Evolutionary conservation across 2,329 filamentous ascomycete genomes (phyloP), one percentile per base, ranked within the genome.

Genomic region (Fusarium algeriense): DNA sequence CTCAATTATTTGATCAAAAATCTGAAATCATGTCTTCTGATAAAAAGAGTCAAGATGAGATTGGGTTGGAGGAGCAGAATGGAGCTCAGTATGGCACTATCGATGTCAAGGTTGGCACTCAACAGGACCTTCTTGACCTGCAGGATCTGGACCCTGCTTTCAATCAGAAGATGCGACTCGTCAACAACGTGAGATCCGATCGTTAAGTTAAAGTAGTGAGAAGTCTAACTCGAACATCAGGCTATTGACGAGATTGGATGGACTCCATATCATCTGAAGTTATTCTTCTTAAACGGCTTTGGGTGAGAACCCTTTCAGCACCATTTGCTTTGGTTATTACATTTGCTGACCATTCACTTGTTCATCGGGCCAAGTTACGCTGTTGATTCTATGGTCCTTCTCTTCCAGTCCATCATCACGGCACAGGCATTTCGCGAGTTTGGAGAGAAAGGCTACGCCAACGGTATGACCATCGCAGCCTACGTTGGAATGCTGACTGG

Each of bases 231-330:
- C 3, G 6, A 74, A 80, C 30, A 19, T 8, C n/a, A 67, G 85
- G 82, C 82, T 4, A 86, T 85, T 64, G 87, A 90, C 72, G 85
- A 90, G 71, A 89, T 90, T 66, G 88, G 88, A 15, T 89, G 87
- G 84, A 90, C 88, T 0, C 78, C 79, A 1, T 89, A 87, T 73
- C 88, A 90, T 69, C 82, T 83, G 76, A 90, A 89, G 77, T 80
- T 90, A 1, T 90, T 90, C 78, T 86, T 86, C 71, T 81, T 91
- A 49, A 90, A 89, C 70, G 88, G 89, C 10, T 90, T 90, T 69
- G 88, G 88, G 76, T 81, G 64, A 19, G 58, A n/a, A 38, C 0
- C 6, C 28, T 4, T 23, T 17, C 2, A 37, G 11, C 17, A 45
- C n/a, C 8, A 12, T n/a, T 10, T 20, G n/a, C 15, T 23, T 35